Evolutionary conservation across 2,329 filamentous ascomycete species (phyloP), one percentile per base, ranked within the genome.

Genomic region (Fusarium sp.): DNA sequence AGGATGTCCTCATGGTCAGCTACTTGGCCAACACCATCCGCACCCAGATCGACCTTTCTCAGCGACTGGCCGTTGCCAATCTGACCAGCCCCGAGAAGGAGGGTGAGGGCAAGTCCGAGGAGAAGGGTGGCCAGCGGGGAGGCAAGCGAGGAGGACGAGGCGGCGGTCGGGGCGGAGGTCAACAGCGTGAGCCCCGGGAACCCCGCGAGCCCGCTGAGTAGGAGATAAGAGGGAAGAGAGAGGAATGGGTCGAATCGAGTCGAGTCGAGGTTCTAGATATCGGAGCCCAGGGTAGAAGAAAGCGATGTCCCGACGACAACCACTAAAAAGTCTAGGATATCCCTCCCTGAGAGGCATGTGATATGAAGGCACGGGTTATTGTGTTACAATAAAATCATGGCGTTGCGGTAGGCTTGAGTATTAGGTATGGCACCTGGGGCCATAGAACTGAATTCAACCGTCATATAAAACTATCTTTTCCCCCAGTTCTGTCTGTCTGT

Each of bases 1-100:
- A 99, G 87, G 96, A 99, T 83, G 95, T 99, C 70, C 92, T 99
- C 76, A 95, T 98, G 84, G 95, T 99, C 79, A 97, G 95, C 77
- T 99, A 99, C 87, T 90, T 99, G 75, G 95, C 96, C 83, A 99
- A 98, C 89, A 98, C 95, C 76, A 98, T 98, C 85, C 94, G 96
- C 84, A 98, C 96, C 77, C 96, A 99, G 87, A 98, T 99, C 87
- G 96, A 98, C 81, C 91, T 99, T 68, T 97, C 95, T 75, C 97
- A 98, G 89, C 91, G 96, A 74, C 88, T 99, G 80, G 96, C 96
- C 62, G 96, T 92, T n/a, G 91, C 93, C 73, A 89, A 89, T 78
- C 87, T 95, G 40, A 82, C 84, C 51, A 83, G 78, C 71, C 82
- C 80, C 73, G 88, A 88, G 46, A 87, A 87, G 79, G 86, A 86